These are phyloP conservation scores for Pneumocystis carinii DNA, from an alignment of 1,139 yeast species.

Conservation along the genomic window DNA sequence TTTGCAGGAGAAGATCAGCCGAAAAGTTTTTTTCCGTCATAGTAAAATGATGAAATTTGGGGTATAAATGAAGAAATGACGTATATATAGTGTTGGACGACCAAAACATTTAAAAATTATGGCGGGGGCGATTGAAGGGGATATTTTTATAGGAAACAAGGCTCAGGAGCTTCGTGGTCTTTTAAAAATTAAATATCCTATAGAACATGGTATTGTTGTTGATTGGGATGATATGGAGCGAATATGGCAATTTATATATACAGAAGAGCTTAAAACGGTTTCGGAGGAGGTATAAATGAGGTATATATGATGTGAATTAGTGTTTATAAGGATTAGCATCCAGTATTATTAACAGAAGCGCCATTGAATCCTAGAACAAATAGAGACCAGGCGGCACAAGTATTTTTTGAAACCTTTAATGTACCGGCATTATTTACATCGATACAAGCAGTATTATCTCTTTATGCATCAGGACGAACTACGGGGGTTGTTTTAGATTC, in stretches of 20 bases:
- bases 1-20: slow-evolving; percentile 89
- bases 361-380: slow-evolving; percentile 65
- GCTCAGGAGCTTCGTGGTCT: slow-evolving; percentile 71
- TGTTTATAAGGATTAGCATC: slow-evolving; percentile 37
- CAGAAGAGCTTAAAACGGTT: slow-evolving; percentile 48
- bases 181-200: slow-evolving; percentile 52
- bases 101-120: slow-evolving; percentile 74
- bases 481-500: slow-evolving; percentile 81
- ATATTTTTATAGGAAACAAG: slow-evolving; percentile 52
- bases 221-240: slow-evolving; percentile 81
- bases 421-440: slow-evolving; percentile 79
- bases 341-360: slow-evolving; percentile 75
- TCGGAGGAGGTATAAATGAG: slow-evolving; percentile 31
- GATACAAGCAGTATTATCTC: slow-evolving; percentile 68
- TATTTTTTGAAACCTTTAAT: slow-evolving; percentile 67
- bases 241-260: slow-evolving; percentile 53
- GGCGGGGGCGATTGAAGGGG: slow-evolving; percentile 61
- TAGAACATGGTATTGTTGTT: slow-evolving; percentile 65
- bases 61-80: background rate
- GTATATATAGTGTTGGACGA: slow-evolving; percentile 43
- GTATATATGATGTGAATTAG: too few species aligned
- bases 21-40: slow-evolving; percentile 35
- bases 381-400: slow-evolving; percentile 58
- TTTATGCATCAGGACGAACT: slow-evolving; percentile 80
- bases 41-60: slow-evolving; percentile 20